Evolutionary conservation across 306 rosid genomes (phyloP).

Genomic region (Macrotyloma uniflorum): DNA sequence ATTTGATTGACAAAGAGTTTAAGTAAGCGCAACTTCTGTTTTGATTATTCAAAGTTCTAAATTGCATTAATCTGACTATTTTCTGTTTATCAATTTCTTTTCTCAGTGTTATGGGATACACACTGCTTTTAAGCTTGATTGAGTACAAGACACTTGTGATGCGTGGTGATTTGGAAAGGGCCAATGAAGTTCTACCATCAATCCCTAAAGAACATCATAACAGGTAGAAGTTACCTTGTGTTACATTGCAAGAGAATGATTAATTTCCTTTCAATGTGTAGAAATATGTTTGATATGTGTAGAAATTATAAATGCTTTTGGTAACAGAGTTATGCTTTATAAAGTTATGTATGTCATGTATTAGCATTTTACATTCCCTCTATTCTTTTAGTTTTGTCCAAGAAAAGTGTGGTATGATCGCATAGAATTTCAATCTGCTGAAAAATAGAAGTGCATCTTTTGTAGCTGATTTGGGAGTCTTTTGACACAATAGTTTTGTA

Average conservation of each 20-base stretch:
- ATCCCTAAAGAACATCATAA: slow-evolving; percentile 97
- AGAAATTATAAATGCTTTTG: slow-evolving; percentile 30
- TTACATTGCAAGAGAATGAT: slow-evolving; percentile 7
- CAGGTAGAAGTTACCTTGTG: slow-evolving; percentile 55
- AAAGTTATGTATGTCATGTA: slow-evolving; percentile 1
- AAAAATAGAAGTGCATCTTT: not conserved
- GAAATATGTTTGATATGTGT: slow-evolving; percentile 27
- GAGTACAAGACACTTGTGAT: slow-evolving; percentile 98
- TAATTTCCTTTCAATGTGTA: not conserved
- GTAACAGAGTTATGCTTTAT: slow-evolving; percentile 11
- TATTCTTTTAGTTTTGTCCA: slow-evolving; percentile 12
- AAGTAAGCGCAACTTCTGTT: slow-evolving; percentile 64
- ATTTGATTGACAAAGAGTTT: slow-evolving; percentile 96
- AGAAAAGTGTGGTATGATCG: slow-evolving; percentile 18
- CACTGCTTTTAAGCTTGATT: slow-evolving; percentile 90
- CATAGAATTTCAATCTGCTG: slow-evolving; percentile 25
- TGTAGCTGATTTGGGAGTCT: slow-evolving; percentile 18
- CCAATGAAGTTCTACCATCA: slow-evolving; percentile 82
- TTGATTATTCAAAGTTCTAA: slow-evolving; percentile 27
- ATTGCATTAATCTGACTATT: slow-evolving; percentile 1
- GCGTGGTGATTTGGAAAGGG: slow-evolving; percentile 97
- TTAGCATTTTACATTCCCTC: slow-evolving; percentile 11
- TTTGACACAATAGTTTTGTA: slow-evolving; percentile 21
- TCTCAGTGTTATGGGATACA: slow-evolving; percentile 89
- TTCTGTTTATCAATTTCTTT: slow-evolving; percentile 38